Conservation (phyloP, 805 yeast genomes). For the Schwanniomyces polymorphus region DNA sequence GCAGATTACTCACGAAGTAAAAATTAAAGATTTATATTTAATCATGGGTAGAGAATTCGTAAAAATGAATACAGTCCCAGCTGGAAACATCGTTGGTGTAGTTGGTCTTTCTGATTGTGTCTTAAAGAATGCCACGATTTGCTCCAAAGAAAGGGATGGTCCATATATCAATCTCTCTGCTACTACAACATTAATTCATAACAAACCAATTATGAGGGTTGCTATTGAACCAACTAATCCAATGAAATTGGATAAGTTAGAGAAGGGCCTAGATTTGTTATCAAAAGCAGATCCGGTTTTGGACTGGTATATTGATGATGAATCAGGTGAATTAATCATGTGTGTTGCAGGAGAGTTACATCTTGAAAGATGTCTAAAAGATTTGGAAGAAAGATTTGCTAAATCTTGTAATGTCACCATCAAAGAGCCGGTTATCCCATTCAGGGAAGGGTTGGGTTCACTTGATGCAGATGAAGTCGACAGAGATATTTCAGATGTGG, state of each 20-base stretch:
- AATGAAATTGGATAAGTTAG: constrained; percentile 70
- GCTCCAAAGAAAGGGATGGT: constrained; percentile 56
- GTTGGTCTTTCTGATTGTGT: constrained; percentile 85
- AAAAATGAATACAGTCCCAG: constrained; percentile 76
- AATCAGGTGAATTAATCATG: constrained; percentile 88
- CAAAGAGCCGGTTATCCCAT: constrained; percentile 94
- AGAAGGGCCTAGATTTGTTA: constrained; percentile 72
- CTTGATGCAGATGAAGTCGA: constrained; percentile 15
- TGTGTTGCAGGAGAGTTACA: constrained; percentile 97
- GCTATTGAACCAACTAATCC: constrained; percentile 96
- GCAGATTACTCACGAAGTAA: constrained; percentile 56
- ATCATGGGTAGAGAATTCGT: constrained; percentile 93
- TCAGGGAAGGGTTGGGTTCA: constrained; percentile 75
- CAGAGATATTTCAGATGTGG: constrained; percentile 13
- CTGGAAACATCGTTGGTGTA: constrained; percentile 93
- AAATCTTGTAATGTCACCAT: constrained; percentile 76
- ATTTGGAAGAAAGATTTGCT: constrained; percentile 87
- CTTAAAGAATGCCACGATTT: constrained; percentile 82
- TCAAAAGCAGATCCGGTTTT: constrained; percentile 95
- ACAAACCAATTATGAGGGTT: constrained; percentile 92
- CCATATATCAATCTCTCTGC: constrained; percentile 68
- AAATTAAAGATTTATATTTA: constrained; percentile 68
- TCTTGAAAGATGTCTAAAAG: constrained; percentile 90
- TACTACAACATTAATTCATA: constrained; percentile 47
- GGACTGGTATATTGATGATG: constrained; percentile 74